Evolutionary conservation across 768 basidiomycete genomes (phyloP), one percentile per base, ranked within the genome.

Genomic region (Mycena polygramma): DNA sequence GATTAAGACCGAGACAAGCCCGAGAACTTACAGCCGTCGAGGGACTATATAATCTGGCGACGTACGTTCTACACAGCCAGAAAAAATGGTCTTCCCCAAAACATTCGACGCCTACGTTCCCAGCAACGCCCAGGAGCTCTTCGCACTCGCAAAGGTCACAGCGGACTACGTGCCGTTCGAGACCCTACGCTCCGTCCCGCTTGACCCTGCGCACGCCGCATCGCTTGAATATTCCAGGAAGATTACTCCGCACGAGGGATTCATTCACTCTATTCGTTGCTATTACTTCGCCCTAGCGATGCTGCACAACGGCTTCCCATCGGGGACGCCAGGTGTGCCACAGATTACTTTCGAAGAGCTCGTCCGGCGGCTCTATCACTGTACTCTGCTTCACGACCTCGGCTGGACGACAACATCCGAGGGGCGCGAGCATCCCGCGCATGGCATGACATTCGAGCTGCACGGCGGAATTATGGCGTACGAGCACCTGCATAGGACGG

Each of bases 231-330:
- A 63, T 67, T 51, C 73, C 7, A 54, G 66, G 54, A 69, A 69
- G 48, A 39, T 74, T 24, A 66, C 66, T 1, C 65, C 67, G 15
- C 70, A 22, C 45, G 57, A 63, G 22, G 63, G 57, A 8, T 69
- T 74, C 61, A 15, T 71, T 17, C 73, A 74, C 65, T 65, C 70
- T 39, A 52, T 74, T 24, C 52, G 52, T 6, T 67, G 65, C 69
- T 73, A 65, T 39, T 73, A 73, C 60, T 73, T 73, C 37, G 64
- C 72, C 26, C 69, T 73, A 55, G 63, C 64, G n/a, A 68, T 70
- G 5, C 65, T 73, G 13, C 24, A 55, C 57, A 70, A 66, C 48
- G 72, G 72, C 19, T 73, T 73, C 57, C 72, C 72, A 20, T 73
- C 72, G 24, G 66, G 55, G 11, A 70, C 72, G 0, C 64, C 72